Percentiles rank a stretch among this genome's conserved stretches.
Conservation (phyloP, 179 eudicot species). For the Beta corolliflora region DNA sequence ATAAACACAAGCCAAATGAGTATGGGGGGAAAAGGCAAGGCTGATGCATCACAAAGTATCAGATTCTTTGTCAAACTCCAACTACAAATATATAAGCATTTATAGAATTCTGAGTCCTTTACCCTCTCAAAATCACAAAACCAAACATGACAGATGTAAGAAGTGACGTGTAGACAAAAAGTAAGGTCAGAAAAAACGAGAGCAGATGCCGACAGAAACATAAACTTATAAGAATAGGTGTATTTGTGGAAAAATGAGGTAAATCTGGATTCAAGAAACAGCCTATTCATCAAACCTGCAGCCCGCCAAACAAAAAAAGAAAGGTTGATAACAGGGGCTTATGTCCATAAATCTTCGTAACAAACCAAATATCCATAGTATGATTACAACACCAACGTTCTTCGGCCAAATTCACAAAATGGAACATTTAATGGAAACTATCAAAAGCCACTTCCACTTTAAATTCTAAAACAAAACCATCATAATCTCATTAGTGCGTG, state of each 20-base stretch:
- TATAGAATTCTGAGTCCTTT: not conserved
- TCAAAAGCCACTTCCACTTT: not conserved
- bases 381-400: not conserved
- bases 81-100: not conserved
- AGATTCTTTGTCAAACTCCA: not conserved
- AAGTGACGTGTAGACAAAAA: too few relatives aligned
- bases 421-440: not conserved
- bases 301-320: not conserved
- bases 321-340: not conserved
- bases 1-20: not conserved
- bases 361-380: not conserved
- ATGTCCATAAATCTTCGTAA: not conserved
- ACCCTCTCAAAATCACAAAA: too few relatives aligned
- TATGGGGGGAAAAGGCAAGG: not conserved
- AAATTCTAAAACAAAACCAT: not conserved
- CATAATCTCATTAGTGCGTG: not conserved
- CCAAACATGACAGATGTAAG: too few relatives aligned
- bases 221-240: too few relatives aligned
- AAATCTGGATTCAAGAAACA: not conserved
- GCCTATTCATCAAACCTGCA: not conserved
- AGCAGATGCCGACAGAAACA: too few relatives aligned
- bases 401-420: not conserved
- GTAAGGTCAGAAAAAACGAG: too few relatives aligned
- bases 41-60: not conserved
- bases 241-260: not conserved